These are phyloP conservation scores for Boletales sp. DNA, from an alignment of 768 basidiomycete species.

Conservation along the genomic window DNA sequence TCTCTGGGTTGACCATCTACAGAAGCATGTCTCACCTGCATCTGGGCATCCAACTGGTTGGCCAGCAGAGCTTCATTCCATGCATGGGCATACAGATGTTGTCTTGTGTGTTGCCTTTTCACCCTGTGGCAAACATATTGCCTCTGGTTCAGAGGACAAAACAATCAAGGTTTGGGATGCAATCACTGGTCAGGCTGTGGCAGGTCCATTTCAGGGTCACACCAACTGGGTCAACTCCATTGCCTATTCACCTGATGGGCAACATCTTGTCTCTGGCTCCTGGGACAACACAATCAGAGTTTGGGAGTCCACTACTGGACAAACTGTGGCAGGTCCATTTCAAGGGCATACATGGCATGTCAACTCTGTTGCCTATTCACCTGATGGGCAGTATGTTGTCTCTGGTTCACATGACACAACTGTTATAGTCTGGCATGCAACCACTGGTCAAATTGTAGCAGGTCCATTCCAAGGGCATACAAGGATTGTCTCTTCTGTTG, in stretches of 20 bases:
- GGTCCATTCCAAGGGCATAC: slow-evolving; percentile 17
- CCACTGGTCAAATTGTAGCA: slow-evolving; percentile 9
- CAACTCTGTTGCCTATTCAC: slow-evolving; percentile 21
- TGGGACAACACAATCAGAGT: slow-evolving; percentile 12
- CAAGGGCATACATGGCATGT: slow-evolving; percentile 8
- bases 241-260: slow-evolving; percentile 24
- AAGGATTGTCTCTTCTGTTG: slow-evolving; percentile 1
- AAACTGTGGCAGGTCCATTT: slow-evolving; percentile 5
- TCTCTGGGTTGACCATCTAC: slow-evolving; percentile 19
- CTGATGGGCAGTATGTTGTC: slow-evolving; percentile 20
- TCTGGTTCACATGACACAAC: slow-evolving; percentile 21
- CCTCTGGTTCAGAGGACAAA: slow-evolving; percentile 13
- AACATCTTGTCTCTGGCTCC: slow-evolving; percentile 16
- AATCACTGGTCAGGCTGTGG: slow-evolving; percentile 2
- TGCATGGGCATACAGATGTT: slow-evolving; percentile 1
- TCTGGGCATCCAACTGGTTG: slow-evolving; percentile 7
- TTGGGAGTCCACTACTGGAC: slow-evolving; percentile 16
- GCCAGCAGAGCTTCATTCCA: slow-evolving; percentile 20
- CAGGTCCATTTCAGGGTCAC: slow-evolving; percentile 10
- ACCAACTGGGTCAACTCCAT: neutral
- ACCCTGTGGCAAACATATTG: slow-evolving; percentile 19
- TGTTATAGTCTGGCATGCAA: slow-evolving; percentile 20
- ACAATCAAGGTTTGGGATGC: slow-evolving; percentile 17
- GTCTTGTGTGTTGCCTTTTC: slow-evolving; percentile 15
- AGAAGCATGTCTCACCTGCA: slow-evolving; percentile 10